These are phyloP conservation scores for Acer campestre DNA, from an alignment of 345 rosid genomes.

Conservation along the genomic window DNA sequence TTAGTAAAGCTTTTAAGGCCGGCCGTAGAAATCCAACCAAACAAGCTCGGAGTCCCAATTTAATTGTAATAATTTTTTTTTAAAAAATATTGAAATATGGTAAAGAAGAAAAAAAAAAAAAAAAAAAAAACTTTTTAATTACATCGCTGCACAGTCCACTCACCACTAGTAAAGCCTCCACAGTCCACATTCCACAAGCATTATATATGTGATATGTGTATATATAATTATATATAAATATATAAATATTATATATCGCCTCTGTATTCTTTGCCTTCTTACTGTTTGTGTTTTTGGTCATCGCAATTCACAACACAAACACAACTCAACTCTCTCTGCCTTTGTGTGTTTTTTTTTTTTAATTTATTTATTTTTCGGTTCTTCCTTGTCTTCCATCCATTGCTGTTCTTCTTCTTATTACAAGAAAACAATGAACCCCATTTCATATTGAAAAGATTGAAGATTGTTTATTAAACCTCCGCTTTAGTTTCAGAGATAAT, in stretches of 20 bases:
- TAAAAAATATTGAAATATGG: too few relatives aligned
- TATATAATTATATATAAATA: too few relatives aligned
- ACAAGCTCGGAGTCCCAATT: too few relatives aligned
- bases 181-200: background rate
- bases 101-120: too few relatives aligned
- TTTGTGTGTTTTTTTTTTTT: background rate
- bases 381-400: background rate
- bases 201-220: background rate
- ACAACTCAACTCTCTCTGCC: background rate
- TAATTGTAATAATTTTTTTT: too few relatives aligned
- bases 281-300: slow-evolving; percentile 1
- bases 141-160: background rate
- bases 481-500: background rate
- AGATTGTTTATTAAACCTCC: background rate
- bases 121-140: too few relatives aligned
- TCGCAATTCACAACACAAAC: background rate
- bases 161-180: background rate
- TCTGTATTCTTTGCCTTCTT: slow-evolving; percentile 4
- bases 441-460: slow-evolving; percentile 1
- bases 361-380: background rate
- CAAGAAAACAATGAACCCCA: background rate
- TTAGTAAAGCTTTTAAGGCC: too few relatives aligned
- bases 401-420: background rate
- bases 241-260: background rate
- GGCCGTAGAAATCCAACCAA: too few relatives aligned